Conservation (phyloP, 2,329 filamentous ascomycete genomes). For the Sordariomycetes sp. region DNA sequence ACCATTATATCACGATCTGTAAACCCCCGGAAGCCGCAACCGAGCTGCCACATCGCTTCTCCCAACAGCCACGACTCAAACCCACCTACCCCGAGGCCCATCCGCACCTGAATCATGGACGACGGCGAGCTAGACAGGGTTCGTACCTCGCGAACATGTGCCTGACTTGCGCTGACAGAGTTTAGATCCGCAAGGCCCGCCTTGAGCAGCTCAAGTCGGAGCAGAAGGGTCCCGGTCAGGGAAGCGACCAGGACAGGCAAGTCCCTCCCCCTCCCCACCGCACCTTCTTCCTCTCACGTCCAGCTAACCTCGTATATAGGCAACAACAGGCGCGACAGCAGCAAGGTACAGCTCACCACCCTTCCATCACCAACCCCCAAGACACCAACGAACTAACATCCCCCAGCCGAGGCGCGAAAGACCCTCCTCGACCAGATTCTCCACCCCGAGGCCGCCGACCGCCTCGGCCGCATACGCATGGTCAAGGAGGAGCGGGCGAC, state of each 20-base stretch:
- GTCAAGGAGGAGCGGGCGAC: conserved; percentile 86
- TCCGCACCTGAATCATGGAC: conserved; percentile 19
- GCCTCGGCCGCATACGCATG: conserved; percentile 83
- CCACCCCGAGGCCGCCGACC: conserved; percentile 83
- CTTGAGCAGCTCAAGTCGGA: conserved; percentile 81
- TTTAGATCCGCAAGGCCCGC: conserved; percentile 77
- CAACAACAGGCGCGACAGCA: conserved; percentile 1
- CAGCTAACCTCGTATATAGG: background rate
- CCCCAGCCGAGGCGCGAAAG: conserved; percentile 52
- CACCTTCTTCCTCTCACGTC: background rate
- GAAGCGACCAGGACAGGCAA: conserved; percentile 44
- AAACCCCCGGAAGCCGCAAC: background rate
- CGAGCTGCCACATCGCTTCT: background rate
- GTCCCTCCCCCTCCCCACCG: background rate
- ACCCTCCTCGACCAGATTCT: conserved; percentile 85
- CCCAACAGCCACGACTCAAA: background rate
- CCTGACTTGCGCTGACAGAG: background rate
- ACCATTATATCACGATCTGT: background rate
- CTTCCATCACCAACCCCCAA: background rate
- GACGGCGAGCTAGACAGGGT: conserved; percentile 30
- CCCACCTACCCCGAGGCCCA: background rate
- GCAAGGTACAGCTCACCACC: background rate
- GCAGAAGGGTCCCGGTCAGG: conserved; percentile 26
- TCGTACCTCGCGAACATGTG: background rate
- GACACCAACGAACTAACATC: background rate